Percentiles rank a stretch among this genome's conserved stretches.
Evolutionary conservation across 208 protist genomes (phyloP).

Genomic region (Tetramitus jugosus): DNA sequence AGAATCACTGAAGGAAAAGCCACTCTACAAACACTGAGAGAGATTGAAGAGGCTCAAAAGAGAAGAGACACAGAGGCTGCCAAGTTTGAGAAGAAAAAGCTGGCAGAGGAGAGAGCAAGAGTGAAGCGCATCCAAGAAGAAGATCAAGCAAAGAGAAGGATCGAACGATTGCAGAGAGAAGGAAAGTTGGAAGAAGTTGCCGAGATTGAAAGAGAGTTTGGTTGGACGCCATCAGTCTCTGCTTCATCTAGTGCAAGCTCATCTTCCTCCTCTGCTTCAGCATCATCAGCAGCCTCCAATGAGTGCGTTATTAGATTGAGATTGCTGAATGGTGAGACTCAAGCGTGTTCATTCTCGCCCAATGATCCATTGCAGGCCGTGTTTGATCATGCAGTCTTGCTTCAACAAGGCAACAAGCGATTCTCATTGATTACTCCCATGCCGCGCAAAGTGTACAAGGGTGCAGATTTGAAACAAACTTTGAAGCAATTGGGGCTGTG

Average conservation of each 20-base stretch:
- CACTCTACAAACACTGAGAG: not conserved
- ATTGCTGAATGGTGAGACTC: not conserved
- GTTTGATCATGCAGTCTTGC: not conserved
- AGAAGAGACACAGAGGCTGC: not conserved
- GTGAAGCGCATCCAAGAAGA: conserved; percentile 17
- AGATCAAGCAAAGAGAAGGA: conserved; percentile 23
- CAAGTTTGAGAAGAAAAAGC: not conserved
- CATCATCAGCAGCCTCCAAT: not conserved
- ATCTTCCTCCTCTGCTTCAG: not conserved
- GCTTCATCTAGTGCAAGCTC: not conserved
- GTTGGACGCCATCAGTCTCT: not conserved
- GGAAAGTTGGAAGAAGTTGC: not conserved
- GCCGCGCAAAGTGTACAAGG: not conserved
- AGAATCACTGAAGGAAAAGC: conserved; percentile 1
- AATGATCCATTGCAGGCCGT: not conserved
- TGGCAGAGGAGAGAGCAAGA: not conserved
- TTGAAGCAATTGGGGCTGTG: not conserved
- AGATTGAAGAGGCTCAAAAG: not conserved
- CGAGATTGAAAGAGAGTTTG: not conserved
- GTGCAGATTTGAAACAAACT: not conserved
- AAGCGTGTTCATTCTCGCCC: not conserved
- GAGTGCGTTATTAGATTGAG: not conserved
- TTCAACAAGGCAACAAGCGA: not conserved
- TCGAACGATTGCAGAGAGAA: conserved; percentile 6
- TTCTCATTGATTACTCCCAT: not conserved